Base-by-base conservation (phyloP, 2,329 filamentous ascomycete species). In the Ceratocystis alfenasii region DNA sequence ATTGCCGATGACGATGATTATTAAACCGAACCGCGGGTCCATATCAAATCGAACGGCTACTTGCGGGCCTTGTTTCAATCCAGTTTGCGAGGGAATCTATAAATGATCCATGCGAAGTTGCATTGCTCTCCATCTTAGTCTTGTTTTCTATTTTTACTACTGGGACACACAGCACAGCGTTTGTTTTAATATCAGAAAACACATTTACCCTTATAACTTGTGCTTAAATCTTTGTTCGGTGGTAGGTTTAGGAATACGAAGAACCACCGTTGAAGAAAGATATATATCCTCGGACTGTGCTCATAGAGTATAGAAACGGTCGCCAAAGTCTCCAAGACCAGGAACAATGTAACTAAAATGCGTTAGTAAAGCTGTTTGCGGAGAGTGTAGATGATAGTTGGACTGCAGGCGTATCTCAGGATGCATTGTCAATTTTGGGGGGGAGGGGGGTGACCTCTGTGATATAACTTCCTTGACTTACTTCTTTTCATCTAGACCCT, bases 401-500 rank as follows among this genome's bases (percentile, higher is more conserved):
- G 30, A 33, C 36, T 5, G n/a, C 2, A 3, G 28, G 36, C 10
- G n/a, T 50, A 25, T 50, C n/a, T n/a, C 10, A 50, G 36, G 20
- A 50, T 10, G 46, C 5, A 8, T n/a, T 50, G 46, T 2, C 33
- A 30, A 5, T 10, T 36, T 50, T 50, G 17, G 46, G 0, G 22
- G 17, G n/a, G 46, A 0, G n/a, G 15, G n/a, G 45, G 5, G 7
- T 20, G 45, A 6, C 5, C n/a, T 48, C 2, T 20, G 45, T 5
- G 53, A 5, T 5, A 33, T 6, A 4, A 5, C 12, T 12, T 36
- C 7, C 15, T 8, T 33, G 53, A 59, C 85, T 74, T 81, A 97
- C 92, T 96, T 97, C 80, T 96, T 96, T 74, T 95, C 92, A 75
- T 99, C 89, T 69, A 99, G 79, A n/a, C 94, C 93, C 79, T 85